Evolutionary conservation across 2,329 filamentous ascomycete genomes (phyloP).

Genomic region (Trichoderma koningii): DNA sequence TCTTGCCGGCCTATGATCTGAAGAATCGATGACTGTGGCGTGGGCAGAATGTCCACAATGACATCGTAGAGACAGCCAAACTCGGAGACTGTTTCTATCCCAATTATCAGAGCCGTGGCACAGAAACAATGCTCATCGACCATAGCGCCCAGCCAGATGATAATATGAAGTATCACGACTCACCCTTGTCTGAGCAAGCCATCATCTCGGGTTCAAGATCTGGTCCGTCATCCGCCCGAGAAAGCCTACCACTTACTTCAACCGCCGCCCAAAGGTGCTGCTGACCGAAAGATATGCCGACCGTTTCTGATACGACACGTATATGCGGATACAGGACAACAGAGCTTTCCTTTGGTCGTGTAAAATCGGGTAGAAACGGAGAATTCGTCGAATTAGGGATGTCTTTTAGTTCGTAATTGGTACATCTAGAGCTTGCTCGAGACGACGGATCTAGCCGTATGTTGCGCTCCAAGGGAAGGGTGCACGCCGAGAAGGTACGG

Average conservation of each 20-base stretch:
- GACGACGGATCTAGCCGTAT: background rate
- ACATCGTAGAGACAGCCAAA: constrained; percentile 55
- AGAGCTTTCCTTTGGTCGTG: background rate
- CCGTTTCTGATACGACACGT: constrained; percentile 47
- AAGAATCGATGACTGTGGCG: constrained; percentile 45
- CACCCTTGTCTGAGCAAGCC: constrained; percentile 4
- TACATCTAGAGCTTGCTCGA: constrained; percentile 16
- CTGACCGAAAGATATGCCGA: constrained; percentile 39
- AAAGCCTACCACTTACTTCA: constrained; percentile 49
- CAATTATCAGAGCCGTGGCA: constrained; percentile 6
- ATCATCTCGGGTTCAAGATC: background rate
- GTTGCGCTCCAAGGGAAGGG: background rate
- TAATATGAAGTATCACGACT: background rate
- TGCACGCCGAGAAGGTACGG: background rate
- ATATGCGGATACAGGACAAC: constrained; percentile 47
- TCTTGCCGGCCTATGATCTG: constrained; percentile 51
- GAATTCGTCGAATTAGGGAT: background rate
- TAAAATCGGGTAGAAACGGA: background rate
- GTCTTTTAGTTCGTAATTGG: constrained; percentile 10
- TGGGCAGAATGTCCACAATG: constrained; percentile 49
- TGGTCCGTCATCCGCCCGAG: constrained; percentile 27
- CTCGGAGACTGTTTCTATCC: constrained; percentile 40
- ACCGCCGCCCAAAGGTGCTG: constrained; percentile 52
- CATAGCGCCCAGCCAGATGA: background rate
- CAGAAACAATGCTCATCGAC: background rate